Percentiles rank a stretch among this genome's conserved stretches.
phyloP scores from a whole-genome alignment of 495 filamentous ascomycete genomes.

The Xeromyces bisporus region DNA sequence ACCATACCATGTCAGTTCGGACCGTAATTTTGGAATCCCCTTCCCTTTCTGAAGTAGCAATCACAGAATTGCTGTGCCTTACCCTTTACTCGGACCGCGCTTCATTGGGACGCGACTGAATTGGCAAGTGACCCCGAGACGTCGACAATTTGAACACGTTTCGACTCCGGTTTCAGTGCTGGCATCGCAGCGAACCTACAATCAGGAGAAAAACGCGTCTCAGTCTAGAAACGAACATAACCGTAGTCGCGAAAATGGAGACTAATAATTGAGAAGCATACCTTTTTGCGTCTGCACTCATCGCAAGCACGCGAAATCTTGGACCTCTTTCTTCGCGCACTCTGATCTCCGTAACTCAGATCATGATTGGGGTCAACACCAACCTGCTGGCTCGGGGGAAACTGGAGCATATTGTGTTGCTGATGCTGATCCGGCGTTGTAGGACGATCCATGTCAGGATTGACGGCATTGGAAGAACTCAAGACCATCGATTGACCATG shows the following conservation, averaged over 20 bases:
- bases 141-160: constrained; percentile 72
- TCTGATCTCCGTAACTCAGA: constrained; percentile 39
- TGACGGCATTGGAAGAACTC: constrained; percentile 21
- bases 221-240: constrained; percentile 14
- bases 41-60: too few relatives aligned
- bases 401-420: constrained; percentile 32
- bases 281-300: constrained; percentile 89
- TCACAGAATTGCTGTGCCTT: too few relatives aligned
- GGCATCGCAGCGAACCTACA: constrained; percentile 81
- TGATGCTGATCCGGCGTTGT: constrained; percentile 27
- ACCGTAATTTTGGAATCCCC: too few relatives aligned
- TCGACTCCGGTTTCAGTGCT: constrained; percentile 60
- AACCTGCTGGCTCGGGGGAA: constrained; percentile 31
- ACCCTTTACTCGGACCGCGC: constrained; percentile 90
- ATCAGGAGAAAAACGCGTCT: constrained; percentile 1
- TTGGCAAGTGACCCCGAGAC: constrained; percentile 59
- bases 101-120: constrained; percentile 93
- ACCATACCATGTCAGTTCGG: constrained; percentile 9
- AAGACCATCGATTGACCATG: constrained; percentile 28
- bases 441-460: constrained; percentile 21
- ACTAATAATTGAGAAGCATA: constrained; percentile 11
- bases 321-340: constrained; percentile 61
- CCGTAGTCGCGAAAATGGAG: background rate
- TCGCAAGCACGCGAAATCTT: constrained; percentile 93
- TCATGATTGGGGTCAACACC: constrained; percentile 36